Conservation (phyloP, 148 eudicot genomes). For the Dianthus caryophyllus region DNA sequence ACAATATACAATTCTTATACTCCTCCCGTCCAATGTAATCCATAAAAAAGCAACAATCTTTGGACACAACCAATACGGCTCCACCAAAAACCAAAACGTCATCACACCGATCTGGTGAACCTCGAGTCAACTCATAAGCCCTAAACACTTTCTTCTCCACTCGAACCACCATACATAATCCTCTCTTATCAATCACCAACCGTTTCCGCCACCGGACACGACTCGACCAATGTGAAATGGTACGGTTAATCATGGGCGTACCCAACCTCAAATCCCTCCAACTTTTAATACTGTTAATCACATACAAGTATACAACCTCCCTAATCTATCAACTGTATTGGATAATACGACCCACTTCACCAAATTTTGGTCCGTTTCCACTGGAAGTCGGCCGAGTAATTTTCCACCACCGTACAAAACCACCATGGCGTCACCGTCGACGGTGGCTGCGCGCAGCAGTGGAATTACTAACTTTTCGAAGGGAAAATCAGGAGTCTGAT, state of each 20-base stretch:
- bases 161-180: neutral
- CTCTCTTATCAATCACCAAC: neutral
- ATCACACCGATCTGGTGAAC: neutral
- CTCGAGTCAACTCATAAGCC: neutral
- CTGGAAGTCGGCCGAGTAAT: neutral
- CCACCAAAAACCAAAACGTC: neutral
- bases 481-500: too few relatives aligned
- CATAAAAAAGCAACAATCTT: neutral
- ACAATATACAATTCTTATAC: conserved; percentile 7
- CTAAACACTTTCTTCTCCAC: neutral
- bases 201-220: conserved; percentile 1
- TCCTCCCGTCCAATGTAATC: neutral
- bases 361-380: neutral
- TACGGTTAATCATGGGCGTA: neutral
- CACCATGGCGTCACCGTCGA: neutral
- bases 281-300: neutral
- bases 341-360: neutral
- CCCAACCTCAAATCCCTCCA: neutral
- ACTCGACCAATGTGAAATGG: neutral
- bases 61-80: neutral
- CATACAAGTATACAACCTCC: neutral
- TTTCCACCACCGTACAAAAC: conserved; percentile 1
- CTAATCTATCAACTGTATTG: neutral
- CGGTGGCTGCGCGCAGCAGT: too few relatives aligned
- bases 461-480: too few relatives aligned